Percentiles rank a stretch among this genome's conserved stretches.
phyloP scores from a whole-genome alignment of 495 filamentous ascomycete species.

The Jackrogersella minutella region DNA sequence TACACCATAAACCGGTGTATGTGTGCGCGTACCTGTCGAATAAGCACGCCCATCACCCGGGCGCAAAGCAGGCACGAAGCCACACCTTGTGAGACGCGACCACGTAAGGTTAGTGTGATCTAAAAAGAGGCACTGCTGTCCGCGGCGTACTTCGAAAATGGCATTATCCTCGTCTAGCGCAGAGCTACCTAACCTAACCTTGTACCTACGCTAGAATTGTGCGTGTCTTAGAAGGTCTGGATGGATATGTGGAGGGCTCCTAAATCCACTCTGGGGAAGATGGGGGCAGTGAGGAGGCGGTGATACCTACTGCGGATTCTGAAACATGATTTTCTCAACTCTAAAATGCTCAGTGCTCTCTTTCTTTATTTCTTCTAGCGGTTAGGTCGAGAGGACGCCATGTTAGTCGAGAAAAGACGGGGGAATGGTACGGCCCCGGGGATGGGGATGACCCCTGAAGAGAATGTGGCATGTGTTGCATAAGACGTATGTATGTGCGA shows the following conservation, averaged over 20 bases:
- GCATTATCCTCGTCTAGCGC: neutral
- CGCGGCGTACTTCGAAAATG: neutral
- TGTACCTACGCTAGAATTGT: no score
- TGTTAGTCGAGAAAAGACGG: neutral
- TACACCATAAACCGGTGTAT: neutral
- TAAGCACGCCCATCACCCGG: conserved; percentile 33
- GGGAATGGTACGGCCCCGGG: neutral
- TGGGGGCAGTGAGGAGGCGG: neutral
- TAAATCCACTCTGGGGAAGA: conserved; percentile 28
- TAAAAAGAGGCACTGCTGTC: neutral
- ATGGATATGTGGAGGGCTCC: neutral
- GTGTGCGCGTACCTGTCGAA: conserved; percentile 18
- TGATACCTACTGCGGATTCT: conserved; percentile 3
- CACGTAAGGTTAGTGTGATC: neutral
- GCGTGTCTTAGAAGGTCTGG: neutral
- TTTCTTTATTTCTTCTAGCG: conserved; percentile 1
- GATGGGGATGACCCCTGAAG: conserved; percentile 4
- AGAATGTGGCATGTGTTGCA: conserved; percentile 6
- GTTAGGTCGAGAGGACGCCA: neutral
- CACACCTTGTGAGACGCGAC: conserved; percentile 1
- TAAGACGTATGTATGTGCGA: neutral
- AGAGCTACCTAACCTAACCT: neutral
- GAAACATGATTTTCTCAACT: neutral
- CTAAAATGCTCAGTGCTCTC: neutral
- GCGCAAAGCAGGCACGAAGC: conserved; percentile 22